Conservation (phyloP, 495 filamentous ascomycete genomes). For the Neurospora cerealis region DNA sequence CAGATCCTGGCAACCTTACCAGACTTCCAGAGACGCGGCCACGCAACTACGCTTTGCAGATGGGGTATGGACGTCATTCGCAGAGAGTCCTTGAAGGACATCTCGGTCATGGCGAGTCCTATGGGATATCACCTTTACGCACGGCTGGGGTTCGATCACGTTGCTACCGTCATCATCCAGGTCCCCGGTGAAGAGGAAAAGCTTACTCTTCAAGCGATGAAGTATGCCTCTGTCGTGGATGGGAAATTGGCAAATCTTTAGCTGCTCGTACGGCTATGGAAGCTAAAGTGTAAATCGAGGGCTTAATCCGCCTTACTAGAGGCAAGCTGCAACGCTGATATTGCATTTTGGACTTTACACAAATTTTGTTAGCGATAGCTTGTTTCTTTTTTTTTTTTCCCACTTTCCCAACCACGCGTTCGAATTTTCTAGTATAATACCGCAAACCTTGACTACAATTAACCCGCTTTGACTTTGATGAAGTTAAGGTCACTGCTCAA, state of each 20-base stretch:
- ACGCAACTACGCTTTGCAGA: slow-evolving; percentile 20
- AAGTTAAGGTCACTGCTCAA: not conserved
- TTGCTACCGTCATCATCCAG: slow-evolving; percentile 19
- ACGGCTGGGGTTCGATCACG: slow-evolving; percentile 14
- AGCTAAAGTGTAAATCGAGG: not conserved
- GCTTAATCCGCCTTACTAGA: not conserved
- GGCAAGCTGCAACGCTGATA: not conserved
- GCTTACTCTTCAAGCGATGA: slow-evolving; percentile 29
- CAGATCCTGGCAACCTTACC: slow-evolving; percentile 26
- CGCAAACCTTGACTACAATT: not conserved
- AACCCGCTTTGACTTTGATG: not conserved
- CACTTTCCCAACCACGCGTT: too few species aligned
- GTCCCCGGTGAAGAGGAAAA: slow-evolving; percentile 22
- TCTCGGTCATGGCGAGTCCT: slow-evolving; percentile 28
- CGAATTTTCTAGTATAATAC: not conserved
- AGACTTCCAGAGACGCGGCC: slow-evolving; percentile 22
- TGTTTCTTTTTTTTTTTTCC: not conserved
- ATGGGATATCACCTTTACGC: slow-evolving; percentile 28
- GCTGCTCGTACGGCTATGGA: not conserved
- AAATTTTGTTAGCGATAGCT: not conserved
- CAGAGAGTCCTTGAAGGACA: slow-evolving; percentile 8
- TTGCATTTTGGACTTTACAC: not conserved
- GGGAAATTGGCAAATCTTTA: not conserved
- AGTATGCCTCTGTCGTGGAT: slow-evolving; percentile 5
- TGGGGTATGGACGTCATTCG: slow-evolving; percentile 23